Evolutionary conservation across 2,329 filamentous ascomycete genomes (phyloP), one percentile per base, ranked within the genome.

Genomic region (Lanzia echinophila): DNA sequence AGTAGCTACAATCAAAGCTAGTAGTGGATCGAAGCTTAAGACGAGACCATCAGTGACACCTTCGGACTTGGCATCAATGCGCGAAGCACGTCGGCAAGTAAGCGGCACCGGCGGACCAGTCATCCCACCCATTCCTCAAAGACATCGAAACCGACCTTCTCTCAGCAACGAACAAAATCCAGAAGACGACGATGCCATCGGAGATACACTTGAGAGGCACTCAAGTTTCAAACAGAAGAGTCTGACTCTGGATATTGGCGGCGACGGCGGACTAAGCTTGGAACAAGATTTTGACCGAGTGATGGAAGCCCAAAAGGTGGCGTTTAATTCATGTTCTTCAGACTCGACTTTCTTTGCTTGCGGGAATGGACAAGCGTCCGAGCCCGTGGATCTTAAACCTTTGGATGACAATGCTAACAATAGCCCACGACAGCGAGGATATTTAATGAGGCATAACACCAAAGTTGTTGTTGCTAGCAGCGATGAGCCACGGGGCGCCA

Each of bases 381-480:
- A 45, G 31, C 20, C 36, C 17, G 55, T 32, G 28, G 45, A 57
- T 44, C 24, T 46, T 42, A 43, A 47, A 38, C 24, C 47, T 28
- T 48, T 49, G 51, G 46, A 15, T 39, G 20, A 46, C 28, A 58
- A 78, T 82, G 78, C 86, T 89, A 84, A 90, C 79, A 67, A 75
- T 65, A 78, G 70, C 67, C 65, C 73, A 63, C 76, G 71, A 62
- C 87, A 96, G 91, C 91, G 95, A 75, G 94, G 94, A 54, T 99
- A 99, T 68, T 79, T 97, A 44, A 99, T 97, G 92, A 85, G 94
- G 65, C 92, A 99, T 65, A 99, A 97, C 72, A 97, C 92, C 3
- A 97, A 97, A 71, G 81, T 99, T 51, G 90, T 99, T 48, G 84
- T 95, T 47, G 94, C 94, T n/a, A 95, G 86, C 68, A 78, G 79